Evolutionary conservation across 2,329 filamentous ascomycete genomes (phyloP), one percentile per base, ranked within the genome.

Genomic region (Mollisia scopiformis): DNA sequence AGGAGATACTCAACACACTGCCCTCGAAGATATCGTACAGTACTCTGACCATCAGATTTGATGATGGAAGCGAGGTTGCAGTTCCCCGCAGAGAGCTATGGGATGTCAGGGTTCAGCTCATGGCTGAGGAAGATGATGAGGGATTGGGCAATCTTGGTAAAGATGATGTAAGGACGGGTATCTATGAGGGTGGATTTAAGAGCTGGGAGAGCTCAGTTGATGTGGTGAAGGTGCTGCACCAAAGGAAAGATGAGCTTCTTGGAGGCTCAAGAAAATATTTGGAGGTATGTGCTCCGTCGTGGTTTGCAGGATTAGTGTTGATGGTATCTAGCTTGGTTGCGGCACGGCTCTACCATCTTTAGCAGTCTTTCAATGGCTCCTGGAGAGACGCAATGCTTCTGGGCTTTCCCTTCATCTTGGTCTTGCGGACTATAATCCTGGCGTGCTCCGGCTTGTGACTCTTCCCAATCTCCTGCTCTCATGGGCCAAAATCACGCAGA

Each of bases 131-230:
- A 39, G 85, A 84, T 41, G 78, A 83, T 56, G 71, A 76, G 6
- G 75, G 76, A 25, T 72, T 82, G 27, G 82, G 83, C 7, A 76
- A 77, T 1, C 78, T 92, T 35, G 88, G 86, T 39, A 81, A 83
- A 63, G 87, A 90, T 65, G 91, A 95, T 75, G 88, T 95, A 66
- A 89, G 87, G 74, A 90, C 90, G 58, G 91, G 91, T 55, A 85
- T 94, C 62, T 95, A 95, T 75, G 91, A 95, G 76, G 91, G 91
- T 59, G 91, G 91, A 25, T 93, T 94, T 79, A 95, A 95, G 79
- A 93, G 89, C 70, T 95, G 91, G 91, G 91, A 95, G 77, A 93
- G 91, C 76, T 92, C 89, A 62, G 81, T 93, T 55, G 91, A 95
- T 73, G 80, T 95, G 19, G 89, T 91, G 54, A 90, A 87, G 71